Percentiles rank a stretch among this genome's conserved stretches.
These are phyloP conservation scores for Exidia glandulosa DNA, from an alignment of 768 basidiomycete species.

Conservation along the genomic window DNA sequence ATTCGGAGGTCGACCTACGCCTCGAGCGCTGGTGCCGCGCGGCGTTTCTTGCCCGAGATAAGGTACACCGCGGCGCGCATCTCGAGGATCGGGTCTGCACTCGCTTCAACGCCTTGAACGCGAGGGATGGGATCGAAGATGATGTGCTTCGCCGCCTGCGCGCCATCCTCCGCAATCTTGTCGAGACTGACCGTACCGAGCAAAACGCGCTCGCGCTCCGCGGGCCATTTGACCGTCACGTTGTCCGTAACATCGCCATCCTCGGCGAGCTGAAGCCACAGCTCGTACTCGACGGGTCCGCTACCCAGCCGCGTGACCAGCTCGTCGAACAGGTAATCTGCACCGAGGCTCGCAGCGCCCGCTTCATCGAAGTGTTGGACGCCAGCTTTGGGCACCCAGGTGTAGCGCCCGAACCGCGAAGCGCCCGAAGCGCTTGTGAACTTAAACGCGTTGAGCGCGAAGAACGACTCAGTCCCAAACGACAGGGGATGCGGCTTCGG, in stretches of 20 bases:
- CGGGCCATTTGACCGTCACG: slow-evolving; percentile 11
- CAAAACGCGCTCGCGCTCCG: slow-evolving; percentile 4
- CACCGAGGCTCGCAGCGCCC: background rate
- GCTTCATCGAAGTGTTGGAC: background rate
- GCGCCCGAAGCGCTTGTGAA: slow-evolving; percentile 5
- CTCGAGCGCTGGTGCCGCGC: slow-evolving; percentile 4
- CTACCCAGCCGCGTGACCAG: background rate
- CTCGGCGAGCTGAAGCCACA: slow-evolving; percentile 9
- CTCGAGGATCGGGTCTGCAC: slow-evolving; percentile 11
- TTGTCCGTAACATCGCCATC: slow-evolving; percentile 10
- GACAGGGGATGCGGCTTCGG: slow-evolving; percentile 10
- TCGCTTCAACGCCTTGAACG: slow-evolving; percentile 10
- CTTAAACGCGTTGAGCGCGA: slow-evolving; percentile 9
- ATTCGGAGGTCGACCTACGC: no score
- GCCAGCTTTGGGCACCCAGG: slow-evolving; percentile 1
- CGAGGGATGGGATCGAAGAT: slow-evolving; percentile 14
- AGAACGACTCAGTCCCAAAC: slow-evolving; percentile 8
- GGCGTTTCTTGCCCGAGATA: slow-evolving; percentile 8
- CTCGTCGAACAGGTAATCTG: background rate
- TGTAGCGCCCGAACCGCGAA: slow-evolving; percentile 7
- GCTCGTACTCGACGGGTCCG: slow-evolving; percentile 3
- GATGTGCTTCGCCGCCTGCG: slow-evolving; percentile 9
- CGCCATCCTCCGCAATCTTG: slow-evolving; percentile 2
- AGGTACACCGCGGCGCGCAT: slow-evolving; percentile 11
- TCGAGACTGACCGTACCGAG: slow-evolving; percentile 8